Base-by-base conservation (phyloP, 441 rosid species). In the Flueggea neowawraea region DNA sequence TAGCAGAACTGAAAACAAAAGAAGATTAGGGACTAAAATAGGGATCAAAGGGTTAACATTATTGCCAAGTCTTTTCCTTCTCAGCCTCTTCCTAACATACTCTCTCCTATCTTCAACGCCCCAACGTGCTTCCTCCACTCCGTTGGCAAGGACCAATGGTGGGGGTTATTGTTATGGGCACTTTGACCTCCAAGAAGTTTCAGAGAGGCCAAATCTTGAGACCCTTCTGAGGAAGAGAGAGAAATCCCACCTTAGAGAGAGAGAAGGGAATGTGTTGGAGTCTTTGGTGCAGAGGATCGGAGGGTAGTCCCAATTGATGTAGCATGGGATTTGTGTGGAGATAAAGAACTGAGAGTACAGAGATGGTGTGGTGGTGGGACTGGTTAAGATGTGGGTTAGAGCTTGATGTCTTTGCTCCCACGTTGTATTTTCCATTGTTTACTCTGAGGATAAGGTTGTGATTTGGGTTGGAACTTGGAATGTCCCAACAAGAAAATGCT, bases 121-220 rank as follows among this genome's bases (percentile, higher is more conserved):
- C 95, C 97, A 91, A 66, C 61, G 66, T 2, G 90, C 95, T 68
- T 80, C 87, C 74, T 82, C 91, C 16, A 83, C 72, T 43, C 93
- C 98, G 33, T 55, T 66, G 0, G 93, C 94, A 12, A 86, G 83
- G 17, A 84, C 52, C 76, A 78, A 16, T 14, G 96, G 80, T 53
- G 89, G 89, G 0, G 98, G 96, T 77, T 83, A 90, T 22, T 69
- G 80, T 78, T 77, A 92, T 1, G 94, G 98, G 68, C 96, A 84
- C 67, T 85, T 87, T 54, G 79, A 79, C 65, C 95, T 74, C 95
- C 96, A 84, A 1, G 96, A 87, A 14, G 91, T 83, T 66, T 70
- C 64, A 33, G 88, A 80, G 28, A 69, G 65, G 47, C 90, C 91
- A 1, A 85, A 73, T 62, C 80, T 73, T 2, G 86, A 72, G n/a